phyloP scores from a whole-genome alignment of 768 basidiomycete species.

The Hypsizygus marmoreus region DNA sequence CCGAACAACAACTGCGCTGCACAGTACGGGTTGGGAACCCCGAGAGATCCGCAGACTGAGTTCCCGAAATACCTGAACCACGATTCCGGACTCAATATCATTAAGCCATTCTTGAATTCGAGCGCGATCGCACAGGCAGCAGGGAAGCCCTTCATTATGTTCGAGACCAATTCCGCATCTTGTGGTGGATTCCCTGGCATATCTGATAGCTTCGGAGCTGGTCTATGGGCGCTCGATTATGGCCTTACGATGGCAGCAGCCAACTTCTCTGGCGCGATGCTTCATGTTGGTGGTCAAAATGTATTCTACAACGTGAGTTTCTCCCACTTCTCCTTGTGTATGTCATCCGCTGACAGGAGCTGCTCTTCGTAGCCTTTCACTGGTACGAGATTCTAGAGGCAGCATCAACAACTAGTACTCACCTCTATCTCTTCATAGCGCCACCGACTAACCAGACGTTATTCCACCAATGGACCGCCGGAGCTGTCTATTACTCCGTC shows the following conservation, averaged over 20 bases:
- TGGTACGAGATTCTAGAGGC: too few relatives aligned
- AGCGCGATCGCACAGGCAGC: conserved; percentile 44
- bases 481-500: conserved; percentile 73
- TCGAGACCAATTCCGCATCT: conserved; percentile 70
- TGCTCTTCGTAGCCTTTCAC: conserved; percentile 54
- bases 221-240: conserved; percentile 69
- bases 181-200: conserved; percentile 71
- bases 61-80: conserved; percentile 66
- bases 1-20: conserved; percentile 64
- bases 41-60: conserved; percentile 43
- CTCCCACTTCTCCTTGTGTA: background rate
- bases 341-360: conserved; percentile 38
- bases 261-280: conserved; percentile 56
- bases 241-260: conserved; percentile 60
- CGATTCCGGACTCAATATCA: conserved; percentile 47
- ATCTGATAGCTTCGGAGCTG: conserved; percentile 61
- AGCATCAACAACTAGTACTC: background rate
- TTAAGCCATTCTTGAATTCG: conserved; percentile 52
- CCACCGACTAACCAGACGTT: conserved; percentile 56
- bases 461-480: conserved; percentile 71
- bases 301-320: conserved; percentile 68
- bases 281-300: conserved; percentile 68
- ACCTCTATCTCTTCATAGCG: conserved; percentile 20
- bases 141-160: conserved; percentile 59
- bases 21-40: conserved; percentile 43